Conservation (phyloP, 306 rosid species). For the Chamaecrista fasciculata region DNA sequence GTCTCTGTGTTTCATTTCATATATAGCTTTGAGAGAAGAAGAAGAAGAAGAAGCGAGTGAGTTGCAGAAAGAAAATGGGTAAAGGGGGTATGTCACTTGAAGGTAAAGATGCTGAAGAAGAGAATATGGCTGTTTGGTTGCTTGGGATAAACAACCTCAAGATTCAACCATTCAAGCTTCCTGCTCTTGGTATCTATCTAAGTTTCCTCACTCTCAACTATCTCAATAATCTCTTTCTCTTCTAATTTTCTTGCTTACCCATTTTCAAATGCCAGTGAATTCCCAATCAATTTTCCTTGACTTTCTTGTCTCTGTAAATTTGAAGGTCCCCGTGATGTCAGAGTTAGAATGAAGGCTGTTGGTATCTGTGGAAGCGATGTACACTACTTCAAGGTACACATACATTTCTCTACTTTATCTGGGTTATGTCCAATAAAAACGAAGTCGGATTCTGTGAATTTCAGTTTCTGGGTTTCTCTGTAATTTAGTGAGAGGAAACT, state of each 20-base stretch:
- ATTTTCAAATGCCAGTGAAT: not conserved
- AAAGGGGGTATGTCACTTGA: constrained; percentile 67
- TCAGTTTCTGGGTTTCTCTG: too few species aligned
- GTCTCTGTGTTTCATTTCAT: not conserved
- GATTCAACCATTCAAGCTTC: constrained; percentile 87
- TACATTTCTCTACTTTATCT: not conserved
- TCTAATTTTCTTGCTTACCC: not conserved
- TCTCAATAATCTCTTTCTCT: not conserved
- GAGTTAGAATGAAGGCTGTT: constrained; percentile 82
- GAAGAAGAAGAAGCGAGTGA: not conserved
- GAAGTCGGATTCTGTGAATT: not conserved
- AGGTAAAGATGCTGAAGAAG: constrained; percentile 45
- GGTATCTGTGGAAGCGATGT: constrained; percentile 98
- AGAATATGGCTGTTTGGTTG: constrained; percentile 96
- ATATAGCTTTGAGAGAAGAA: constrained; percentile 7
- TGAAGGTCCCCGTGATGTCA: constrained; percentile 78
- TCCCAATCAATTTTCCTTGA: constrained; percentile 1
- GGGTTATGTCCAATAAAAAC: not conserved
- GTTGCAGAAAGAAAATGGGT: constrained; percentile 52
- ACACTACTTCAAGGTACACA: constrained; percentile 71
- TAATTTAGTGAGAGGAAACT: too few species aligned
- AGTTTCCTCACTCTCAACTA: not conserved
- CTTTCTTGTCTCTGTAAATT: constrained; percentile 20
- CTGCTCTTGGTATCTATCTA: constrained; percentile 56
- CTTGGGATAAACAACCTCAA: constrained; percentile 64